Percentiles rank a stretch among this genome's conserved stretches.
Conservation (phyloP, 495 filamentous ascomycete species). For the Podospora bellae-mahoneyi region DNA sequence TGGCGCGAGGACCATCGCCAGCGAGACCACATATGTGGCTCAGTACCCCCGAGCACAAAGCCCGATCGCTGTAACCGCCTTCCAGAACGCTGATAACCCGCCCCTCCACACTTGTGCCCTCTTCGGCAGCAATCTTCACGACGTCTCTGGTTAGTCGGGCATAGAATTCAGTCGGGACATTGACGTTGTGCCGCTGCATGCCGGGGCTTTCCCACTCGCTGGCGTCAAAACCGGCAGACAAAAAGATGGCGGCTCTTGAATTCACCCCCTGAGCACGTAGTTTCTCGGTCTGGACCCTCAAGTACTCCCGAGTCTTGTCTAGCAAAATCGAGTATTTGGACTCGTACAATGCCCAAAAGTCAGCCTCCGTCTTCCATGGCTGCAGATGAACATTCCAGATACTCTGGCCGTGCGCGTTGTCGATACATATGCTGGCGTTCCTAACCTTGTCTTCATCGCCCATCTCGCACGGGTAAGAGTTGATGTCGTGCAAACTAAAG, state of each 20-base stretch:
- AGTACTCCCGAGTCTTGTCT: constrained; percentile 72
- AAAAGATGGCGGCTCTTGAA: constrained; percentile 82
- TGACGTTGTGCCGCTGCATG: constrained; percentile 93
- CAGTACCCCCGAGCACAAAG: constrained; percentile 79
- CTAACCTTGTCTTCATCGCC: constrained; percentile 87
- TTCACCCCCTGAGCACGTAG: constrained; percentile 48
- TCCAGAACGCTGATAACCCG: constrained; percentile 89
- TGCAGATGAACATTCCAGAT: constrained; percentile 97
- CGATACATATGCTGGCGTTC: constrained; percentile 87
- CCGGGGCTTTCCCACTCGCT: constrained; percentile 87
- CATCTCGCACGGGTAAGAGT: constrained; percentile 90
- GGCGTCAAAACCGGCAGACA: constrained; percentile 95
- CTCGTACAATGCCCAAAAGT: constrained; percentile 88
- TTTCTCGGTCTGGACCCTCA: constrained; percentile 64
- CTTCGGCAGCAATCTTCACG: constrained; percentile 75
- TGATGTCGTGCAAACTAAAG: constrained; percentile 95
- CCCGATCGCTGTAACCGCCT: constrained; percentile 91
- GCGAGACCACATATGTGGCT: constrained; percentile 81
- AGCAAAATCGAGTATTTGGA: constrained; percentile 70
- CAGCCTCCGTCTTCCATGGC: constrained; percentile 71
- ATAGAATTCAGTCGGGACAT: constrained; percentile 96
- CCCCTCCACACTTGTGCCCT: constrained; percentile 71
- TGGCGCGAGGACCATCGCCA: constrained; percentile 45
- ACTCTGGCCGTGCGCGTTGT: constrained; percentile 84
- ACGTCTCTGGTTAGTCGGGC: constrained; percentile 84